Conservation (phyloP, 768 basidiomycete species). For the Favolaschia claudopus region DNA sequence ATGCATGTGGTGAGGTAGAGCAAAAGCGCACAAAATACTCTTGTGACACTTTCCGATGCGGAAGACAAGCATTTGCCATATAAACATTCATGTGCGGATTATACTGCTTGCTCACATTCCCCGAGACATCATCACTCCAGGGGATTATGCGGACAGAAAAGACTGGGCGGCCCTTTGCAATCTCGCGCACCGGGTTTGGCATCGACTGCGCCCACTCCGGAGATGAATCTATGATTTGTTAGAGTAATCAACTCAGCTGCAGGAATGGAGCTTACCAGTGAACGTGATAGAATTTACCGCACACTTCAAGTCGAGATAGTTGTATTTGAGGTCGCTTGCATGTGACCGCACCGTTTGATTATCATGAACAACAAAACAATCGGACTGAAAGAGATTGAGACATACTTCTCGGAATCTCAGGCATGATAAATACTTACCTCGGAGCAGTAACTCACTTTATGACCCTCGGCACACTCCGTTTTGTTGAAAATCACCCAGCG, state of each 20-base stretch:
- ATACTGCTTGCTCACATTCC: conserved; percentile 38
- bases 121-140: conserved; percentile 10
- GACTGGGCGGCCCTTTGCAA: neutral
- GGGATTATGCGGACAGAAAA: neutral
- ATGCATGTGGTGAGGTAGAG: conserved; percentile 40
- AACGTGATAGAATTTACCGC: neutral
- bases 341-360: too few relatives aligned
- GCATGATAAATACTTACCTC: neutral
- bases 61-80: conserved; percentile 34
- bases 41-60: conserved; percentile 32
- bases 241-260: conserved; percentile 20
- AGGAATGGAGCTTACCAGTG: conserved; percentile 29
- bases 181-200: conserved; percentile 14
- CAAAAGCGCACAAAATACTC: conserved; percentile 42
- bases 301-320: neutral
- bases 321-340: neutral
- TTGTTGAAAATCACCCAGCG: neutral
- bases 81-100: conserved; percentile 45
- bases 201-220: conserved; percentile 29
- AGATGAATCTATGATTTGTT: neutral
- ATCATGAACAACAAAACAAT: too few relatives aligned
- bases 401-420: neutral
- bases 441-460: neutral
- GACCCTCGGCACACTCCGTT: neutral
- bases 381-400: neutral